Percentiles rank a stretch among this genome's conserved stretches.
Evolutionary conservation across 2,329 filamentous ascomycete genomes (phyloP).

Genomic region (Monosporascus sp.): DNA sequence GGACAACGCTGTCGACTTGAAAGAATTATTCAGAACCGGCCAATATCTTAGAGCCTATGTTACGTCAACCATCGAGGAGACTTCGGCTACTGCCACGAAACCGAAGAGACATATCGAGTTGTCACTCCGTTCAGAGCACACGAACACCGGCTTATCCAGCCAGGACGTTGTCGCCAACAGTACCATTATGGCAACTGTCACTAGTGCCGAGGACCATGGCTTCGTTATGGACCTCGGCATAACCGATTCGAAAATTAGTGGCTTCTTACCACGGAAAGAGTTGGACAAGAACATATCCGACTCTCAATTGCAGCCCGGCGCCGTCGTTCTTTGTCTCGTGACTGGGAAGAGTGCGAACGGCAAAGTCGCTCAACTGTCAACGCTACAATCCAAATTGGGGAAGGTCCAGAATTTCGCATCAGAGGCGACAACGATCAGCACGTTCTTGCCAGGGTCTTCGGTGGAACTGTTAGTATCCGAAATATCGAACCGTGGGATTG

Average conservation of each 20-base stretch:
- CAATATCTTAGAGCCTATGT: constrained; percentile 87
- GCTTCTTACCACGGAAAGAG: constrained; percentile 83
- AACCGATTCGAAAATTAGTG: constrained; percentile 60
- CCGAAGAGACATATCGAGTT: constrained; percentile 80
- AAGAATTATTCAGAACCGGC: constrained; percentile 70
- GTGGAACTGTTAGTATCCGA: constrained; percentile 81
- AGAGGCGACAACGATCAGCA: constrained; percentile 80
- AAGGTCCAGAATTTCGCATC: constrained; percentile 61
- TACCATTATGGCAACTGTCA: constrained; percentile 80
- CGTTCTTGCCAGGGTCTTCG: constrained; percentile 86
- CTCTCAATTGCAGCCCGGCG: constrained; percentile 70
- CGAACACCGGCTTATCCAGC: constrained; percentile 69
- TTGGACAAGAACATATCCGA: constrained; percentile 62
- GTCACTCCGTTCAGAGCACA: constrained; percentile 70
- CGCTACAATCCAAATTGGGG: constrained; percentile 64
- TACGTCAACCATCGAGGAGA: constrained; percentile 67
- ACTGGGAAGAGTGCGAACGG: constrained; percentile 69
- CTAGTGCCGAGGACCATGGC: constrained; percentile 93
- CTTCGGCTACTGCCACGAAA: constrained; percentile 48
- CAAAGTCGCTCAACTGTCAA: constrained; percentile 81
- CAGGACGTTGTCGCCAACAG: constrained; percentile 69
- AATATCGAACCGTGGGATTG: constrained; percentile 66
- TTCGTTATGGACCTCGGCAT: constrained; percentile 89
- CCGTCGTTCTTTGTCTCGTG: constrained; percentile 79
- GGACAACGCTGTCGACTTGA: constrained; percentile 62